A percentile compares a stretch with the other conserved stretches of the same genome.
phyloP scores from a whole-genome alignment of 208 protist genomes.

The Naegleria lovaniensis region DNA sequence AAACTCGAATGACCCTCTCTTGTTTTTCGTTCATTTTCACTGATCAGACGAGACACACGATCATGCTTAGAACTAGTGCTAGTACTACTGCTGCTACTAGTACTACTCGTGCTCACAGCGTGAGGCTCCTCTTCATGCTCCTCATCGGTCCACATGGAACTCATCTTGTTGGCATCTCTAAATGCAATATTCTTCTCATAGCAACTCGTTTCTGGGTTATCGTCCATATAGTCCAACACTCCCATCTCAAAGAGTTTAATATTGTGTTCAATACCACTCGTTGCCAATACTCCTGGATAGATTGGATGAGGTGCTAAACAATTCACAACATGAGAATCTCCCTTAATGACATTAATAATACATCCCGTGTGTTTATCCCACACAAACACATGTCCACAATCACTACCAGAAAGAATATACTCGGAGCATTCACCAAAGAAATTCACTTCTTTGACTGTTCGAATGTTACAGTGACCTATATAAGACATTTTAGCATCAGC shows the following conservation, averaged over 20 bases:
- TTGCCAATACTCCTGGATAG: not conserved
- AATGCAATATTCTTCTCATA: not conserved
- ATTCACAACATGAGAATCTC: conserved; percentile 18
- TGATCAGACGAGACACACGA: not conserved
- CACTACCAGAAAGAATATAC: not conserved
- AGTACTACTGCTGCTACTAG: too few species aligned
- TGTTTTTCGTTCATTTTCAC: not conserved
- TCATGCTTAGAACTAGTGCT: too few species aligned
- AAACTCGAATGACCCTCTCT: not conserved
- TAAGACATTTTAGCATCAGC: not conserved
- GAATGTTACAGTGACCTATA: conserved; percentile 6
- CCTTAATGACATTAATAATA: conserved; percentile 18
- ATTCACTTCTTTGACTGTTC: conserved; percentile 29
- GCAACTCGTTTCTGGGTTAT: not conserved
- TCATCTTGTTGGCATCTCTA: not conserved
- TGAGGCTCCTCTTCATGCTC: too few species aligned
- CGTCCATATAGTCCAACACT: not conserved
- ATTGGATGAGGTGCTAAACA: conserved; percentile 5
- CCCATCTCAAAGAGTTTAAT: not conserved
- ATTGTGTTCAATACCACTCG: conserved; percentile 24
- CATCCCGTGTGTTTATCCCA: not conserved
- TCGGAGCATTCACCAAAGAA: conserved; percentile 5
- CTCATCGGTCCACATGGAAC: too few species aligned
- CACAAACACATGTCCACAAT: conserved; percentile 24
- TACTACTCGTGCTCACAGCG: too few species aligned